Conservation (phyloP, 352 stramenopile genomes). For the Pythium sp. region DNA sequence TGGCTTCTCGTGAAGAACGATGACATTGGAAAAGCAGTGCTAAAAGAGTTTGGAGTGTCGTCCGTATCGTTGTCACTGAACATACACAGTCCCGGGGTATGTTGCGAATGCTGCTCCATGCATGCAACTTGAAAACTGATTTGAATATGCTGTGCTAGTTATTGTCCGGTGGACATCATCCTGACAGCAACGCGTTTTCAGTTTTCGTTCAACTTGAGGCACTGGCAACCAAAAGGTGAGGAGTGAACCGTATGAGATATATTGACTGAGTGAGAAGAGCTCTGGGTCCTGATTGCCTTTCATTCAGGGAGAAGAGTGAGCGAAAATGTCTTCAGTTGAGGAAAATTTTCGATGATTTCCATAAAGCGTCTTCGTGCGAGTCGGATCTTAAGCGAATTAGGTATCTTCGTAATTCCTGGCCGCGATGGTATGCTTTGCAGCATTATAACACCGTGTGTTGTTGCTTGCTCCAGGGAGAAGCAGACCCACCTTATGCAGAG, state of each 20-base stretch:
- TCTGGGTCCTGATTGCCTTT: not conserved
- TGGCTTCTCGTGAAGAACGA: not conserved
- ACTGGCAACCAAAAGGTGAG: not conserved
- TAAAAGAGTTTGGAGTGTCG: not conserved
- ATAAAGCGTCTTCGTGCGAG: not conserved
- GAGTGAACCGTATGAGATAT: not conserved
- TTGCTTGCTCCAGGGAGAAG: not conserved
- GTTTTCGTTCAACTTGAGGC: not conserved
- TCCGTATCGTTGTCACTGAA: not conserved
- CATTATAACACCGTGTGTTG: not conserved
- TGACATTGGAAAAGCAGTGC: not conserved
- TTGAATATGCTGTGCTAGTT: not conserved
- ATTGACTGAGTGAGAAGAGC: not conserved
- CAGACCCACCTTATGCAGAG: not conserved
- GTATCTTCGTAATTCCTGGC: not conserved
- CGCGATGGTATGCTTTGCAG: not conserved
- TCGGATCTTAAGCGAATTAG: not conserved
- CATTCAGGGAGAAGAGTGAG: not conserved
- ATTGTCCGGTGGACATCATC: not conserved
- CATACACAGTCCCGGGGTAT: not conserved
- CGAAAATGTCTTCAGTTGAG: not conserved
- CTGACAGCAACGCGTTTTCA: not conserved
- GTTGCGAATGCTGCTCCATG: not conserved
- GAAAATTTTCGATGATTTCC: not conserved
- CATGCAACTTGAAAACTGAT: not conserved